Evolutionary conservation across 2,329 filamentous ascomycete species (phyloP).

Genomic region (Venturia nashicola): DNA sequence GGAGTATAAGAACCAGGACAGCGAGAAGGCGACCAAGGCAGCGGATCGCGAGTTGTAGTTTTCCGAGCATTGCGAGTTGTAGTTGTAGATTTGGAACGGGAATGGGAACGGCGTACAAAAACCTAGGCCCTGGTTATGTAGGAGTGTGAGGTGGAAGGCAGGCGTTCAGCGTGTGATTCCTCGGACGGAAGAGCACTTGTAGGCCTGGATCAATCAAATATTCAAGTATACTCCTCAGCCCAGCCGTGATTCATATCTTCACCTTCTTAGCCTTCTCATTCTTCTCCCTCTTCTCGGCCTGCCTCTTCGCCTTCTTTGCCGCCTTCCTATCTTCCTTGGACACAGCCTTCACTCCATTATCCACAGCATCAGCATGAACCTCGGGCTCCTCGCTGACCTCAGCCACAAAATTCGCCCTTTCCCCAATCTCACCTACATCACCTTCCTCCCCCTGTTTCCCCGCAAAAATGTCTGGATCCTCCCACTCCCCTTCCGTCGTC

Average conservation of each 20-base stretch:
- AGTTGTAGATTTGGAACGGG: slow-evolving; percentile 33
- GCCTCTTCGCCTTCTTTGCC: slow-evolving; percentile 38
- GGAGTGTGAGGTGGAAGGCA: not conserved
- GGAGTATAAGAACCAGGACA: slow-evolving; percentile 38
- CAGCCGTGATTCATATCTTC: slow-evolving; percentile 2
- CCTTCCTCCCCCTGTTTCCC: slow-evolving; percentile 24
- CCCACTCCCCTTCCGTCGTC: slow-evolving; percentile 20
- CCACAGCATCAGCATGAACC: slow-evolving; percentile 11
- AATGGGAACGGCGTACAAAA: not conserved
- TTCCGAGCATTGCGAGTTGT: not conserved
- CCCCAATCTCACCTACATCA: slow-evolving; percentile 24
- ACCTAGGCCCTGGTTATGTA: not conserved
- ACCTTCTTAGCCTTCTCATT: slow-evolving; percentile 2
- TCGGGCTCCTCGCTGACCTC: slow-evolving; percentile 11
- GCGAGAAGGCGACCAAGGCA: slow-evolving; percentile 52
- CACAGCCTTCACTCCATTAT: slow-evolving; percentile 17
- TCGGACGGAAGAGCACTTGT: not conserved
- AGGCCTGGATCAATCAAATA: not conserved
- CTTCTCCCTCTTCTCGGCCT: slow-evolving; percentile 24
- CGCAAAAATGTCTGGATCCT: slow-evolving; percentile 32
- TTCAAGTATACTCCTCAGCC: not conserved
- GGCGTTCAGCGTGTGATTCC: not conserved
- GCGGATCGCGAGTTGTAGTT: slow-evolving; percentile 56
- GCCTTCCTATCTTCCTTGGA: slow-evolving; percentile 43
- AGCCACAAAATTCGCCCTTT: slow-evolving; percentile 19